Conservation (phyloP, 2,329 filamentous ascomycete species). For the Aureobasidium sp. region DNA sequence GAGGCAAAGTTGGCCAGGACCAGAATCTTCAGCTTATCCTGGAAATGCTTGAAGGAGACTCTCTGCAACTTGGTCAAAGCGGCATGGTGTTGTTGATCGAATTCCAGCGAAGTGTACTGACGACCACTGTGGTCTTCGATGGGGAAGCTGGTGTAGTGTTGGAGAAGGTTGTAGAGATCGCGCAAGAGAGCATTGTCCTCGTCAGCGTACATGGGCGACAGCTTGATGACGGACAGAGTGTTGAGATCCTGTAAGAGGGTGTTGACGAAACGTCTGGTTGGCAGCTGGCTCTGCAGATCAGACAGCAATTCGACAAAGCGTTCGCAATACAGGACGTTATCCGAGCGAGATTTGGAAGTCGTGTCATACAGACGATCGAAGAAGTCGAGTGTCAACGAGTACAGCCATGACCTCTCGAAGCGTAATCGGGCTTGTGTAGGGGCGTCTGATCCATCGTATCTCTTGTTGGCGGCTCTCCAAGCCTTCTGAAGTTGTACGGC, state of each 20-base stretch:
- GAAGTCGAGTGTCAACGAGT: slow-evolving; percentile 76
- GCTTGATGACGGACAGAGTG: slow-evolving; percentile 62
- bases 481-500: slow-evolving; percentile 71
- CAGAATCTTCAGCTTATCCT: slow-evolving; percentile 81
- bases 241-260: slow-evolving; percentile 79
- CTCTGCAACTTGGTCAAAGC: slow-evolving; percentile 71
- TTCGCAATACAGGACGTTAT: slow-evolving; percentile 76
- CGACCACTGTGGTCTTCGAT: slow-evolving; percentile 85
- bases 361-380: slow-evolving; percentile 58
- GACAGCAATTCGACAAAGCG: slow-evolving; percentile 86
- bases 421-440: slow-evolving; percentile 66
- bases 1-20: slow-evolving; percentile 88
- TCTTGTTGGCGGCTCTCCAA: slow-evolving; percentile 79
- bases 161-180: slow-evolving; percentile 70
- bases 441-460: slow-evolving; percentile 81
- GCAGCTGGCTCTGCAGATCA: slow-evolving; percentile 86
- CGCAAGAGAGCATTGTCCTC: slow-evolving; percentile 68
- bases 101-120: slow-evolving; percentile 62
- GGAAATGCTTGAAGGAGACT: slow-evolving; percentile 70
- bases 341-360: slow-evolving; percentile 23
- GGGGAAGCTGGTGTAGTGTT: slow-evolving; percentile 79
- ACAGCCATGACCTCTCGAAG: slow-evolving; percentile 92
- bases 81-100: slow-evolving; percentile 72
- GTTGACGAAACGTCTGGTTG: slow-evolving; percentile 89
- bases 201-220: slow-evolving; percentile 70